phyloP scores from a whole-genome alignment of 805 yeast genomes.

The Metschnikowia vanudenii region DNA sequence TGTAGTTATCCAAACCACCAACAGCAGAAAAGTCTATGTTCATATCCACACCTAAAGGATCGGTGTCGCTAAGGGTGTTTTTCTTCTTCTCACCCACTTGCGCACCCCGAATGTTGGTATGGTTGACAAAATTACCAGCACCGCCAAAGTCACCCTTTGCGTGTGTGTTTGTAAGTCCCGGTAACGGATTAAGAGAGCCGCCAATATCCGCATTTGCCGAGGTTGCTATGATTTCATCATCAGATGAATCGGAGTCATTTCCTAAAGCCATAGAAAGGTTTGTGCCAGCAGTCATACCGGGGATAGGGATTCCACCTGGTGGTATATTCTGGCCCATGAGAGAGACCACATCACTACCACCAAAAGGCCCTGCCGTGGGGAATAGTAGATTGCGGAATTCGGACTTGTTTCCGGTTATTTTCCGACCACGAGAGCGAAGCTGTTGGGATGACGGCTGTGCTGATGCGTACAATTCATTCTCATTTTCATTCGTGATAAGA shows the following conservation, averaged over 20 bases:
- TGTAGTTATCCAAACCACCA: conserved; percentile 90
- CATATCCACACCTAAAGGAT: conserved; percentile 89
- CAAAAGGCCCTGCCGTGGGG: conserved; percentile 97
- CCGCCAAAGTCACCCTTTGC: conserved; percentile 6
- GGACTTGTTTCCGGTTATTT: conserved; percentile 38
- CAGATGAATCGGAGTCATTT: conserved; percentile 61
- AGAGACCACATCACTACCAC: conserved; percentile 90
- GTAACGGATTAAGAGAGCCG: conserved; percentile 4
- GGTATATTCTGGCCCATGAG: conserved; percentile 71
- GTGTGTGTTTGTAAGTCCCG: conserved; percentile 9
- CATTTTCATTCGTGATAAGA: conserved; percentile 54
- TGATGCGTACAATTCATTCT: conserved; percentile 21
- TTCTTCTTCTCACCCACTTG: conserved; percentile 41
- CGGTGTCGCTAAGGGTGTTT: conserved; percentile 77
- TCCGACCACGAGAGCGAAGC: conserved; percentile 31
- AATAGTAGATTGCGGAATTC: conserved; percentile 65
- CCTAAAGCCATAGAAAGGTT: conserved; percentile 31
- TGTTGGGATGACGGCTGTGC: conserved; percentile 13
- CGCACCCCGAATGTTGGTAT: conserved; percentile 35
- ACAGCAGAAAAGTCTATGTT: conserved; percentile 79
- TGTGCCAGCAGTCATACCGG: conserved; percentile 28
- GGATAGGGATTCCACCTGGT: conserved; percentile 44
- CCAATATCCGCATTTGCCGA: neutral
- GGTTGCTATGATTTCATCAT: conserved; percentile 42
- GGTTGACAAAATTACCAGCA: conserved; percentile 17